Percentiles rank a stretch among this genome's conserved stretches.
phyloP scores from a whole-genome alignment of 169 alveolate genomes.

The Plasmodium gaboni region DNA sequence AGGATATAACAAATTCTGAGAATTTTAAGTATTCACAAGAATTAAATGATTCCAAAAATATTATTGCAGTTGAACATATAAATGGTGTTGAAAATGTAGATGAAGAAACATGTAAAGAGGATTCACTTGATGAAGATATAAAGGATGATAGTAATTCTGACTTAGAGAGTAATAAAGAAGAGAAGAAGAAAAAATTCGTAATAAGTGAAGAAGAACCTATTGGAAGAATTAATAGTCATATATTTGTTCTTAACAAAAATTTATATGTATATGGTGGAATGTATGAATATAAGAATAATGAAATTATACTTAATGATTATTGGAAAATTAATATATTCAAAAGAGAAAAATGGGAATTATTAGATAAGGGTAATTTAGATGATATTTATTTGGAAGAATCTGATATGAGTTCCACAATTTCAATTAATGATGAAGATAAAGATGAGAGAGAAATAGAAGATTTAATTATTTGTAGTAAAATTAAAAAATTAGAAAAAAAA shows the following conservation, averaged over 20 bases:
- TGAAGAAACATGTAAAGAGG: constrained; percentile 14
- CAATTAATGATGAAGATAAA: constrained; percentile 75
- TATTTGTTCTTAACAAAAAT: constrained; percentile 78
- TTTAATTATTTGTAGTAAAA: constrained; percentile 55
- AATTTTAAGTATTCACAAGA: neutral
- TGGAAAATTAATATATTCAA: constrained; percentile 85
- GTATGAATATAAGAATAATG: constrained; percentile 83
- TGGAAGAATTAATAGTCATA: constrained; percentile 81
- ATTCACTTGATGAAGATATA: constrained; percentile 14
- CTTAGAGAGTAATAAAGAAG: constrained; percentile 21
- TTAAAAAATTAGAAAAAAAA: constrained; percentile 70
- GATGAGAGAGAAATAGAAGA: constrained; percentile 68
- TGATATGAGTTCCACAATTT: constrained; percentile 49
- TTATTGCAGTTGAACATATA: neutral
- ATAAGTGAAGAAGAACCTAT: constrained; percentile 66
- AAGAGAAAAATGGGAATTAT: constrained; percentile 84
- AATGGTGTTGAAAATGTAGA: neutral
- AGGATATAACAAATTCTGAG: neutral
- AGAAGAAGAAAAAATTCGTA: constrained; percentile 43
- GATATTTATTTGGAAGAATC: constrained; percentile 78
- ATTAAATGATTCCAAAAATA: constrained; percentile 9
- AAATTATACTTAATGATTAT: constrained; percentile 85
- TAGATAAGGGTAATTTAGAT: constrained; percentile 81
- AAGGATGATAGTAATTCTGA: constrained; percentile 54
- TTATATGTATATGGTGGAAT: constrained; percentile 85